Percentiles rank a stretch among this genome's conserved stretches.
Conservation (phyloP, 768 basidiomycete genomes). For the Steccherinum ochraceum region DNA sequence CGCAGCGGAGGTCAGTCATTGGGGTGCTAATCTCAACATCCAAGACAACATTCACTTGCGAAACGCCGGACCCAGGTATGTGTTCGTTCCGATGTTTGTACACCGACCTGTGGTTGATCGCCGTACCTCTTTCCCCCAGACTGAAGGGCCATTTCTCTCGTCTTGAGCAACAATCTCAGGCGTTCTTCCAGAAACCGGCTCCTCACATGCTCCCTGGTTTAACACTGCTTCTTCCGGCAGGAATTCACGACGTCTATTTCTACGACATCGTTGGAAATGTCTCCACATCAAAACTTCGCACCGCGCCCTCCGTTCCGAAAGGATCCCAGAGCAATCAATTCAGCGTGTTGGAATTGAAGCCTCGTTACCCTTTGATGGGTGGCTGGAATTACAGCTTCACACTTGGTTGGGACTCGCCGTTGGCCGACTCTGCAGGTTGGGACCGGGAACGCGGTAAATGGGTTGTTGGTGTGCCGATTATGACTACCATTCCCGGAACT, state of each 20-base stretch:
- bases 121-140: constrained; percentile 35
- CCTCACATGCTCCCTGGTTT: constrained; percentile 70
- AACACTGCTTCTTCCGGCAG: constrained; percentile 75
- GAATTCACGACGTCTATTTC: constrained; percentile 79
- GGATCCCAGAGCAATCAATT: constrained; percentile 43
- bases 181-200: constrained; percentile 58
- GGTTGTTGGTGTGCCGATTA: constrained; percentile 76
- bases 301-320: constrained; percentile 56
- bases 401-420: constrained; percentile 87
- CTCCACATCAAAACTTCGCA: constrained; percentile 83
- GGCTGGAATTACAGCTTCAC: constrained; percentile 98
- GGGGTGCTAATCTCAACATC: constrained; percentile 93
- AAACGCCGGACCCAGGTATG: constrained; percentile 88
- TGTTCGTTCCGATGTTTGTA: constrained; percentile 12
- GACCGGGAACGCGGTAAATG: constrained; percentile 59
- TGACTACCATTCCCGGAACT: constrained; percentile 74
- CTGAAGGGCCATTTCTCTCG: constrained; percentile 96
- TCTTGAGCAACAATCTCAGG: constrained; percentile 74
- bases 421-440: constrained; percentile 65
- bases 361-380: constrained; percentile 89
- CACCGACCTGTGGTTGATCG: constrained; percentile 4
- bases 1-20: constrained; percentile 88
- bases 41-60: constrained; percentile 81
- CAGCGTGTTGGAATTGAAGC: constrained; percentile 75
- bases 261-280: constrained; percentile 95